Evolutionary conservation across 768 basidiomycete genomes (phyloP).

Genomic region (Phylloporus arenicola): DNA sequence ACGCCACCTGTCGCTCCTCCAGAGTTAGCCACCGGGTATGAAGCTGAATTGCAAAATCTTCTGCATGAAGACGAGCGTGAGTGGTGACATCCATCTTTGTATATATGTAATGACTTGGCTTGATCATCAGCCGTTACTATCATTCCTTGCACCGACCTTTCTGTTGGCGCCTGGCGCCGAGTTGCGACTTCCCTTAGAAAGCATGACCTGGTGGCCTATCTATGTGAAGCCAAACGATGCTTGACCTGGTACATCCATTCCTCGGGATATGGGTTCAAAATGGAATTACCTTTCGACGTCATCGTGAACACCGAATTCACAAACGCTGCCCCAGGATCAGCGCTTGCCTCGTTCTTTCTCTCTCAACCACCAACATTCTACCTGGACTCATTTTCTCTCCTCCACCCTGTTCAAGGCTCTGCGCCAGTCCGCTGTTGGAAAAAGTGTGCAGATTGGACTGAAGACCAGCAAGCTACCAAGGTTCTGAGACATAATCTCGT

Average conservation of each 20-base stretch:
- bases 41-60: conserved; percentile 56
- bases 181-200: conserved; percentile 50
- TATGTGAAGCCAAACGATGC: conserved; percentile 60
- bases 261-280: conserved; percentile 72
- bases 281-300: conserved; percentile 70
- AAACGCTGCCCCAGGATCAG: conserved; percentile 49
- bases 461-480: conserved; percentile 60
- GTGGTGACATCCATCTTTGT: conserved; percentile 21
- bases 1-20: conserved; percentile 48
- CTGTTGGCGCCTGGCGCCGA: conserved; percentile 75
- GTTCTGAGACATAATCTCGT: conserved; percentile 60
- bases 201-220: conserved; percentile 71
- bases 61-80: conserved; percentile 75
- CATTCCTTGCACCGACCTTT: conserved; percentile 70
- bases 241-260: conserved; percentile 79
- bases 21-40: conserved; percentile 44
- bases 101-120: background rate
- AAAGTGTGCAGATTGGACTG: conserved; percentile 70
- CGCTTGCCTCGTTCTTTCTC: conserved; percentile 58
- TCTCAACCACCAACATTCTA: conserved; percentile 66
- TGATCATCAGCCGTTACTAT: conserved; percentile 55
- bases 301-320: conserved; percentile 56
- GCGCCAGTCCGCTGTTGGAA: conserved; percentile 48
- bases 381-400: conserved; percentile 42
- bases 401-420: conserved; percentile 27